Evolutionary conservation across 2,329 filamentous ascomycete species (phyloP).

Genomic region (Sordariomycetes sp.): DNA sequence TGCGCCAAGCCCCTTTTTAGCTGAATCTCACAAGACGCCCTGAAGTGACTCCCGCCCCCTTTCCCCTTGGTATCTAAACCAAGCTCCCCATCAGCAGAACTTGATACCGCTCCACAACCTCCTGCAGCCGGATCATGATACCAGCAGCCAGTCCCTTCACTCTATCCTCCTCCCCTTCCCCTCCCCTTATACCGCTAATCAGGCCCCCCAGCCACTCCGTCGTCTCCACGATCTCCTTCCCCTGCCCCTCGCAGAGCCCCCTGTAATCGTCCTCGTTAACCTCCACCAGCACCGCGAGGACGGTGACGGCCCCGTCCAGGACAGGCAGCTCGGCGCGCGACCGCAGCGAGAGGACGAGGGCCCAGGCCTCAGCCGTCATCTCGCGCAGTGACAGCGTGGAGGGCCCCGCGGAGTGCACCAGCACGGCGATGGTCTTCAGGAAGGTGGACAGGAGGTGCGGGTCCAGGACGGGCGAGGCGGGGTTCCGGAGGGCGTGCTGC

Average conservation of each 20-base stretch:
- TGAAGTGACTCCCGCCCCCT: background rate
- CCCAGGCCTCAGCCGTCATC: constrained; percentile 77
- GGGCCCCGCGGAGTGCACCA: constrained; percentile 75
- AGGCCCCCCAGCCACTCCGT: constrained; percentile 74
- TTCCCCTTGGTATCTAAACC: background rate
- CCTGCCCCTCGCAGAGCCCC: constrained; percentile 62
- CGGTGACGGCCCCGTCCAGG: constrained; percentile 65
- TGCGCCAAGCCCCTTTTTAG: background rate
- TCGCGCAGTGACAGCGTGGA: constrained; percentile 65
- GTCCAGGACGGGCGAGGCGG: constrained; percentile 45
- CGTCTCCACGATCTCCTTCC: constrained; percentile 72
- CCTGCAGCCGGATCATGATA: constrained; percentile 65
- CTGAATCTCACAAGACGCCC: background rate
- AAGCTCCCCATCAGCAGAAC: constrained; percentile 61
- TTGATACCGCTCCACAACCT: constrained; percentile 76
- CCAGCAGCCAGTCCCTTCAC: constrained; percentile 71
- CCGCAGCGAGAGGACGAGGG: constrained; percentile 63
- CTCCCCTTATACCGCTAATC: constrained; percentile 50
- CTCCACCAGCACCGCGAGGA: constrained; percentile 70
- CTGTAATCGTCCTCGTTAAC: constrained; percentile 65
- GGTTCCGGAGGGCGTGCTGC: constrained; percentile 46
- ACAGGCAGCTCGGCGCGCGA: constrained; percentile 54
- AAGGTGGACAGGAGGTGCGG: constrained; percentile 69
- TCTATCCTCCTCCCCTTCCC: constrained; percentile 59
- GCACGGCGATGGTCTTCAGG: constrained; percentile 73